Evolutionary conservation across 305 asterid genomes (phyloP).

Genomic region (Withania somnifera): DNA sequence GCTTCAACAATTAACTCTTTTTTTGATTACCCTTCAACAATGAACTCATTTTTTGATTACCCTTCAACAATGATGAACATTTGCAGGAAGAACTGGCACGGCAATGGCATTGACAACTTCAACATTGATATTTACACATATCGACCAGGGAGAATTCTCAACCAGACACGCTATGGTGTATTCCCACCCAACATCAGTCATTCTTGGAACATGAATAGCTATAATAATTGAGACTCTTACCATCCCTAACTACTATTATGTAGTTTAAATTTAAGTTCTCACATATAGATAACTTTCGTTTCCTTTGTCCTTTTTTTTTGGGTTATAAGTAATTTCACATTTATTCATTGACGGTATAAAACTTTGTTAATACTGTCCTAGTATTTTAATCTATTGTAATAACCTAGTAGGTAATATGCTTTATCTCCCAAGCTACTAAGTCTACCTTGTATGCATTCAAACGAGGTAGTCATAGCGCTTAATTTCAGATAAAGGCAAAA

Average conservation of each 20-base stretch:
- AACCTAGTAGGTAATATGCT: not conserved
- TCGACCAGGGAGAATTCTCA: conserved; percentile 10
- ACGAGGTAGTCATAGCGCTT: not conserved
- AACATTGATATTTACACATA: conserved; percentile 7
- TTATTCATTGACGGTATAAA: not conserved
- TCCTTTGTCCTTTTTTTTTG: not conserved
- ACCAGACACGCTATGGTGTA: conserved; percentile 9
- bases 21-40: conserved; percentile 6
- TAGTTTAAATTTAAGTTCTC: not conserved
- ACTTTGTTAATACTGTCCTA: not conserved
- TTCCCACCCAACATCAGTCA: conserved; percentile 2
- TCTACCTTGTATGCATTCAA: not conserved
- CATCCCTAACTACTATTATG: not conserved
- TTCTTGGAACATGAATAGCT: not conserved
- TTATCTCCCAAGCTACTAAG: not conserved
- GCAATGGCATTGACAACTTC: conserved; percentile 7
- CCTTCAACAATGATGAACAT: conserved; percentile 1
- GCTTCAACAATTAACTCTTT: not conserved
- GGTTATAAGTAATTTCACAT: not conserved
- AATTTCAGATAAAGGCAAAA: not conserved
- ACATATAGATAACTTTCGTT: not conserved
- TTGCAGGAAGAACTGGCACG: conserved; percentile 14
- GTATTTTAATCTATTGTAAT: not conserved
- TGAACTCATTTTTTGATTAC: not conserved
- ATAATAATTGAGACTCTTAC: not conserved